phyloP scores from a whole-genome alignment of 306 rosid genomes.

The Crataegus laevigata region DNA sequence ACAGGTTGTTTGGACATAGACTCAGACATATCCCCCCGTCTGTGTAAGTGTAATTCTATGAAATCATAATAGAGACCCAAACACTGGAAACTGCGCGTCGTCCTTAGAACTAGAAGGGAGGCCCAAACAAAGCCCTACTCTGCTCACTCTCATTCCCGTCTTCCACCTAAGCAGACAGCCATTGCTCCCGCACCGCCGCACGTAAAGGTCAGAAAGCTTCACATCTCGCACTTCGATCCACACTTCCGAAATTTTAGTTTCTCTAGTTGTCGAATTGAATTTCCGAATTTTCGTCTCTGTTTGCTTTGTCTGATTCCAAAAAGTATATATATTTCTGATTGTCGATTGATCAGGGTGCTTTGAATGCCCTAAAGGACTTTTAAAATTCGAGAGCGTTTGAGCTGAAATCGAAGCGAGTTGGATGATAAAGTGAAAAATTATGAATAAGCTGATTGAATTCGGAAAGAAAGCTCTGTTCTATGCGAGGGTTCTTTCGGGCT shows the following conservation, averaged over 20 bases:
- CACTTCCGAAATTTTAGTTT: no score
- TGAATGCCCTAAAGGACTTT: background rate
- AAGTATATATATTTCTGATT: background rate
- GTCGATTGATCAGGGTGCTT: background rate
- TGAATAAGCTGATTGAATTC: constrained; percentile 42
- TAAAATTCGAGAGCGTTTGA: background rate
- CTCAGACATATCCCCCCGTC: no score
- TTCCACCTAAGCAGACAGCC: background rate
- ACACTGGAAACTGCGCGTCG: no score
- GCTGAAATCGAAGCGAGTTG: constrained; percentile 12
- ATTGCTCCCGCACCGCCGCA: background rate
- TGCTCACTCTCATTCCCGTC: background rate
- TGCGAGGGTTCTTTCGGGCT: constrained; percentile 74
- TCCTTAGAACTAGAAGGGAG: background rate
- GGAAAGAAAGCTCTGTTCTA: constrained; percentile 72
- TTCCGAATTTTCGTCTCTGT: background rate
- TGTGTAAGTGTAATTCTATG: no score
- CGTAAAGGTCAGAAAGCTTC: background rate
- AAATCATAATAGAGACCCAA: no score
- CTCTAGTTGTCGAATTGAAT: background rate
- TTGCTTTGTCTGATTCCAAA: background rate
- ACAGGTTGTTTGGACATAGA: no score
- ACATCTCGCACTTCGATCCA: background rate
- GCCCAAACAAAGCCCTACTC: background rate
- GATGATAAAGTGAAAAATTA: constrained; percentile 1